Evolutionary conservation across 257 asterid genomes (phyloP), one percentile per base, ranked within the genome.

Genomic region (Solanum arcanum): DNA sequence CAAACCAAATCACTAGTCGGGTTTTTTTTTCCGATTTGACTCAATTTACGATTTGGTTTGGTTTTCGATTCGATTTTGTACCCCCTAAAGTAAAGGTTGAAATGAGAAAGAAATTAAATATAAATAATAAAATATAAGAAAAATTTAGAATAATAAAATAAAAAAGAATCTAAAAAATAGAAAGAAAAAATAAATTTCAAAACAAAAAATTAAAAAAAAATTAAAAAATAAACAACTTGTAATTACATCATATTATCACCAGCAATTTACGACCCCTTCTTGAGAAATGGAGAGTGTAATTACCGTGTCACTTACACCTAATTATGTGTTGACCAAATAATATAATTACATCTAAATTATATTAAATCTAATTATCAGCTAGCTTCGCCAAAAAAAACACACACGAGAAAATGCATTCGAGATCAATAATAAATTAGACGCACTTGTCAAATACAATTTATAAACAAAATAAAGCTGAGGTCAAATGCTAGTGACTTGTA

Each of bases 211-310:
- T 16, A 0, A 52, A 52, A 18, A 52, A 52, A 52, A 52, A 52
- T 2, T 16, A 0, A 52, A 52, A 52, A 52, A 4, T 52, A 52
- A 52, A 3, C 64, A 56, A 0, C n/a, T 56, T 18, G 4, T 18
- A 56, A 56, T 56, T 56, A 56, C 64, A 3, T 18, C 11, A 56
- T 56, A 56, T 7, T 56, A 56, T 56, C 7, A 18, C 12, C 12
- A 0, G 0, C n/a, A 18, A 7, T 56, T 56, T n/a, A 18, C n/a
- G 1, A 0, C n/a, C 64, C 64, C 0, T 18, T 56, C 64, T 4
- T 56, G 2, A 56, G 64, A 56, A 56, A 18, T 56, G 11, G n/a
- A 56, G n/a, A 7, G n/a, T 0, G 64, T 56, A 56, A 7, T 7
- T 56, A 9, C 8, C 64, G 5, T 35, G 1, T 35, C 37, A 56